Evolutionary conservation across 2,329 filamentous ascomycete species (phyloP), one percentile per base, ranked within the genome.

Genomic region (Colletotrichum melonis): DNA sequence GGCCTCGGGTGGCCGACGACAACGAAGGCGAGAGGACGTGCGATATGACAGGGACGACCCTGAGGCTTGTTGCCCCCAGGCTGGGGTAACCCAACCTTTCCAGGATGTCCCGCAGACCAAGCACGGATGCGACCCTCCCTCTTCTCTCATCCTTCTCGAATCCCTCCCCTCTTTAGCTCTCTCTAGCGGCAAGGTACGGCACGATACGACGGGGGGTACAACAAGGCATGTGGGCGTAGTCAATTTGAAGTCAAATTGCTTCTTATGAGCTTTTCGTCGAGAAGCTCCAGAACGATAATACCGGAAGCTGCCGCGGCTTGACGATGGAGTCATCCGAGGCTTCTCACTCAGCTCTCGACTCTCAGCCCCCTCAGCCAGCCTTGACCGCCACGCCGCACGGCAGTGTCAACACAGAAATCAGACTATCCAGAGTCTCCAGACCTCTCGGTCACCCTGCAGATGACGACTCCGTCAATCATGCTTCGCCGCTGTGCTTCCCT

Each of bases 241-340:
- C 70, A 70, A 73, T 65, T 73, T 65, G 60, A 70, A 56, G 42
- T 65, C 49, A 70, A 60, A 70, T 69, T 69, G 67, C 70, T 67
- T 57, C 59, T 73, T 42, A 70, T 46, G 59, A 65, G 70, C 38
- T 55, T 38, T 65, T 30, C 38, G 59, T 52, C 49, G 67, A 73
- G 32, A 16, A 55, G 55, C 62, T 49, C 70, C 70, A 65, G 46
- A 46, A 26, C n/a, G 42, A 35, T 58, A 46, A 38, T 59, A 30
- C 65, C 58, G 35, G 49, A 42, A 28, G 58, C 28, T 49, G 26
- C 38, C 38, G 57, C n/a, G 64, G 57, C 4, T 63, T 28, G 30
- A 14, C 60, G 14, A 85, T 89, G 11, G 85, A 86, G 70, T 82
- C 83, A 76, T 86, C 84, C 77, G 88, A 90, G 77, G 87, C 86